These are phyloP conservation scores for Fraxinus pennsylvanica DNA, from an alignment of 257 asterid species.

Conservation along the genomic window DNA sequence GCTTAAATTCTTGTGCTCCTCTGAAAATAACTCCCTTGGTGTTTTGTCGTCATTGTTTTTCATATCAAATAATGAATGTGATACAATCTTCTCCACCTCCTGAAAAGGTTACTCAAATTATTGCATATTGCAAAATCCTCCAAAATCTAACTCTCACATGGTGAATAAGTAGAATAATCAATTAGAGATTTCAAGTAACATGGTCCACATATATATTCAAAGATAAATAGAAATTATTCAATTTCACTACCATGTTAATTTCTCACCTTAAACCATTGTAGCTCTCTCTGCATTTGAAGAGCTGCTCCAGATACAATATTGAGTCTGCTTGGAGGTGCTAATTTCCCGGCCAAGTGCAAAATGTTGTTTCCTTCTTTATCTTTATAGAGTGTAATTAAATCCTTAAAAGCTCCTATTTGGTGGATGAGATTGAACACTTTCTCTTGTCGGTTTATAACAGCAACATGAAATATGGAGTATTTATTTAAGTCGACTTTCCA, in stretches of 20 bases:
- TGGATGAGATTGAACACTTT: too few species aligned
- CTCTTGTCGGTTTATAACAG: too few species aligned
- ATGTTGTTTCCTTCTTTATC: conserved; percentile 11
- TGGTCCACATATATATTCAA: too few species aligned
- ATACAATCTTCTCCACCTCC: conserved; percentile 40
- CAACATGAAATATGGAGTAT: too few species aligned
- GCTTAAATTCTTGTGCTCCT: conserved; percentile 23
- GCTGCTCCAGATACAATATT: conserved; percentile 38
- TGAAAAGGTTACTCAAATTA: conserved; percentile 5
- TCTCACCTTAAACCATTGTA: conserved; percentile 40
- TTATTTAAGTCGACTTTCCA: too few species aligned
- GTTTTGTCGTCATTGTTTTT: conserved; percentile 20
- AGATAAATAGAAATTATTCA: too few species aligned
- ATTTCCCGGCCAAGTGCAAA: conserved; percentile 40
- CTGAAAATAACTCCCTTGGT: conserved; percentile 23
- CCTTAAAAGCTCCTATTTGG: too few species aligned
- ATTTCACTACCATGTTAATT: too few species aligned
- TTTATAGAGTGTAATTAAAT: too few species aligned
- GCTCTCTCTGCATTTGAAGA: conserved; percentile 44
- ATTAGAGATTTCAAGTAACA: too few species aligned
- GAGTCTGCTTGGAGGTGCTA: conserved; percentile 23
- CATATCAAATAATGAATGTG: not conserved
- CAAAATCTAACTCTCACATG: not conserved
- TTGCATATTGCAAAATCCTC: not conserved
- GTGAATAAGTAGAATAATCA: too few species aligned